Evolutionary conservation across 805 yeast genomes (phyloP), one percentile per base, ranked within the genome.

Genomic region (Starmerella geochares): DNA sequence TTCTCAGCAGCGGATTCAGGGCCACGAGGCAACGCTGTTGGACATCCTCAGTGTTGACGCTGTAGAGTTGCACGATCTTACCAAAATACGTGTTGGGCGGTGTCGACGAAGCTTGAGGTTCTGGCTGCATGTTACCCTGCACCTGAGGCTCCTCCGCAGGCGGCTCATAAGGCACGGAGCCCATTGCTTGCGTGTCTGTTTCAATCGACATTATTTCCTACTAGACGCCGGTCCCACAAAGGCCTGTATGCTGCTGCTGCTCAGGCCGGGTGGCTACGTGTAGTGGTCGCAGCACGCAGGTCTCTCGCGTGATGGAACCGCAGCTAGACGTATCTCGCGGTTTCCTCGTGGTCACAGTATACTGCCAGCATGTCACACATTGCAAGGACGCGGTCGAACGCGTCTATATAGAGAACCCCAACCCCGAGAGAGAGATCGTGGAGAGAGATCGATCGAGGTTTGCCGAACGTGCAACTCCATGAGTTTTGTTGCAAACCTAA

Each of bases 21-120:
- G 87, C 78, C 49, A 71, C 62, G 21, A 70, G 61, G 49, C 82
- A 71, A 50, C 83, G 77, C 16, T 54, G 57, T 41, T 76, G 62
- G 53, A 86, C 87, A 10, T 80, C 80, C 10, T 63, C 66, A 3
- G 87, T 79, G 55, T 77, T 81, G 44, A 86, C 70, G 61, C 85
- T 83, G 65, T 83, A 86, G 21, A 50, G 42, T 8, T 25, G 24
- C 31, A 50, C 41, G 17, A 54, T 14, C 21, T 24, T 41, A 20
- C 39, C 42, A 13, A 55, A 38, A 6, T 55, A 19, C 17, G 46
- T 21, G 47, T 27, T 38, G 4, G 32, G 23, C 45, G 46, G 21
- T 3, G 41, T 32, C 8, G 35, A 9, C 10, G 35, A 21, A 11
- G 46, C 21, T 11, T 36, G 40, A 1, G 42, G 16, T 14, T 29